These are phyloP conservation scores for Vanderwaltozyma yarrowii DNA, from an alignment of 805 yeast species.

Conservation along the genomic window DNA sequence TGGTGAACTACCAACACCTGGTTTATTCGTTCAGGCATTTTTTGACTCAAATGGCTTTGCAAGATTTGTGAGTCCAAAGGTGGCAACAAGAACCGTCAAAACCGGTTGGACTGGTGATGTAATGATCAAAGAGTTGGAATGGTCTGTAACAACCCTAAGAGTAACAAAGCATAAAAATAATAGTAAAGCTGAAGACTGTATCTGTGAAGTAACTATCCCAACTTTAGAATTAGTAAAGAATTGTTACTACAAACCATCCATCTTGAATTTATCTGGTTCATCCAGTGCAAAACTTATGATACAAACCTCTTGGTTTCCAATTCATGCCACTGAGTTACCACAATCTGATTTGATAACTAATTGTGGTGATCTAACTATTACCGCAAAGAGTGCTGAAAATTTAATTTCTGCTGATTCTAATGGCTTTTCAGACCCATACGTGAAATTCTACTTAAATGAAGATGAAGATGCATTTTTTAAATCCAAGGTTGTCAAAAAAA, in stretches of 20 bases:
- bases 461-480: conserved; percentile 49
- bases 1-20: conserved; percentile 44
- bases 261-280: conserved; percentile 45
- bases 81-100: conserved; percentile 28
- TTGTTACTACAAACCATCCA: conserved; percentile 53
- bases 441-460: conserved; percentile 58
- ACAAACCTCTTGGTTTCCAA: conserved; percentile 72
- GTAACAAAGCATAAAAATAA: conserved; percentile 44
- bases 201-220: conserved; percentile 57
- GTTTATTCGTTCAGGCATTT: conserved; percentile 59
- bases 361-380: conserved; percentile 58
- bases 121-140: conserved; percentile 66
- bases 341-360: conserved; percentile 65
- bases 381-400: conserved; percentile 51
- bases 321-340: conserved; percentile 50
- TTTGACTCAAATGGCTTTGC: conserved; percentile 69
- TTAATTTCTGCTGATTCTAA: conserved; percentile 80
- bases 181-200: conserved; percentile 45
- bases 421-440: conserved; percentile 91
- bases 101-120: conserved; percentile 57
- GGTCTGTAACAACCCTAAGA: conserved; percentile 57
- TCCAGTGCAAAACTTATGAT: conserved; percentile 44
- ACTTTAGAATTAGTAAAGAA: conserved; percentile 54
- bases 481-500: conserved; percentile 74
- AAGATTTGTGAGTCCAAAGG: conserved; percentile 45